phyloP scores from a whole-genome alignment of 1,284 basidiomycete species.

The Trichosporon ovoides region DNA sequence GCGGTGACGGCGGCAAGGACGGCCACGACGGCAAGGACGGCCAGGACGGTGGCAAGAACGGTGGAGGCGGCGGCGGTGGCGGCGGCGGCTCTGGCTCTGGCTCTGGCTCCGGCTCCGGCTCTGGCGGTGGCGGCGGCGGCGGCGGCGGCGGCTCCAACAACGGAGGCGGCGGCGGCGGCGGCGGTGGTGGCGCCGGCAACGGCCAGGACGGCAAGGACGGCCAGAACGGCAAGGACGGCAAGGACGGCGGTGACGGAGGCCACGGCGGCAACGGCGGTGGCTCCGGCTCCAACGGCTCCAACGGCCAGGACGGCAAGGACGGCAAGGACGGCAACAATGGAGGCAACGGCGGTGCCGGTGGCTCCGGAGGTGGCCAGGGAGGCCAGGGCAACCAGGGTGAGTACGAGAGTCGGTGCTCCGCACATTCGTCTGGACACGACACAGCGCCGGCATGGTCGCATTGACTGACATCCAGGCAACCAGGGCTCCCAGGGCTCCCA shows the following conservation, averaged over 20 bases:
- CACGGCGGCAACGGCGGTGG: background rate
- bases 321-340: background rate
- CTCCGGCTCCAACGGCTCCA: background rate
- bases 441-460: background rate
- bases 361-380: background rate
- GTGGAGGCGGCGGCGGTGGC: background rate
- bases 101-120: background rate
- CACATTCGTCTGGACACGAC: background rate
- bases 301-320: background rate
- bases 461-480: background rate
- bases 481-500: background rate
- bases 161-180: background rate
- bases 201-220: background rate
- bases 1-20: background rate
- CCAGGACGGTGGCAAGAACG: background rate
- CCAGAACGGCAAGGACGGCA: background rate
- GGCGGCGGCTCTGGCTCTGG: background rate
- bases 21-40: constrained; percentile 1
- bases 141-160: background rate
- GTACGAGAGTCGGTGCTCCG: background rate
- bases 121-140: no score
- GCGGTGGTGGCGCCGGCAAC: no score
- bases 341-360: background rate
- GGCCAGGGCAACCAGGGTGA: background rate
- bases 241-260: background rate